These are phyloP conservation scores for Bipolaris zeicola DNA, from an alignment of 2,329 filamentous ascomycete genomes.

Conservation along the genomic window DNA sequence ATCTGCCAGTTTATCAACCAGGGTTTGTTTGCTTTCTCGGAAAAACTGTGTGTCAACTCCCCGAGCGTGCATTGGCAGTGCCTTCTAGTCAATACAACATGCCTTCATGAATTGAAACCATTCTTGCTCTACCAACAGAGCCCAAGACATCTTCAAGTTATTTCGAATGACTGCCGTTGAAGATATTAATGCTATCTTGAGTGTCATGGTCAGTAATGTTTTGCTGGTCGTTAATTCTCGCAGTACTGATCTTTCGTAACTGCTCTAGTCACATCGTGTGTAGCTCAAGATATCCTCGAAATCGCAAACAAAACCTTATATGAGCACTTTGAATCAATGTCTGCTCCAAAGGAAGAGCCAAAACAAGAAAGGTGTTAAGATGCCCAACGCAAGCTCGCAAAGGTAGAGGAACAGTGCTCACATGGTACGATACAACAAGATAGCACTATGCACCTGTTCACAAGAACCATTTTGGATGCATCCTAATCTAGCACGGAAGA, in stretches of 20 bases:
- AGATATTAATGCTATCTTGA: background rate
- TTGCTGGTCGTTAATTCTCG: background rate
- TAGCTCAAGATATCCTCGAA: background rate
- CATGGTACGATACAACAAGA: background rate
- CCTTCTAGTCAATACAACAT: background rate
- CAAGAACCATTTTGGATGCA: background rate
- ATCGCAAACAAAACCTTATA: background rate
- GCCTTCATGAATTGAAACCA: background rate
- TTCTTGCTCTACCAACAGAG: background rate
- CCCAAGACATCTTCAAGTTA: background rate
- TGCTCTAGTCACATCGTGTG: background rate
- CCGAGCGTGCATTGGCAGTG: background rate
- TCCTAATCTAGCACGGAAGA: background rate
- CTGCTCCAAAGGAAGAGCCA: background rate
- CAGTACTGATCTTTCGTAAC: constrained; percentile 2
- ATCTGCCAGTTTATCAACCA: background rate
- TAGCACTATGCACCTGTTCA: background rate
- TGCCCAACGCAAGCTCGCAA: background rate
- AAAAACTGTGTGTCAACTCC: background rate
- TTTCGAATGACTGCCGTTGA: background rate
- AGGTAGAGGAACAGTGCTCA: too few relatives aligned
- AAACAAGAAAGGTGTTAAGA: background rate
- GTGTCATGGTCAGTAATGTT: background rate
- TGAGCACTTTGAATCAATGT: background rate
- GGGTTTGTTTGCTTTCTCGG: accelerated